A percentile compares a stretch with the other conserved stretches of the same genome.
Evolutionary conservation across 108 stramenopile species (phyloP).

Genomic region (Ochromonas danica): DNA sequence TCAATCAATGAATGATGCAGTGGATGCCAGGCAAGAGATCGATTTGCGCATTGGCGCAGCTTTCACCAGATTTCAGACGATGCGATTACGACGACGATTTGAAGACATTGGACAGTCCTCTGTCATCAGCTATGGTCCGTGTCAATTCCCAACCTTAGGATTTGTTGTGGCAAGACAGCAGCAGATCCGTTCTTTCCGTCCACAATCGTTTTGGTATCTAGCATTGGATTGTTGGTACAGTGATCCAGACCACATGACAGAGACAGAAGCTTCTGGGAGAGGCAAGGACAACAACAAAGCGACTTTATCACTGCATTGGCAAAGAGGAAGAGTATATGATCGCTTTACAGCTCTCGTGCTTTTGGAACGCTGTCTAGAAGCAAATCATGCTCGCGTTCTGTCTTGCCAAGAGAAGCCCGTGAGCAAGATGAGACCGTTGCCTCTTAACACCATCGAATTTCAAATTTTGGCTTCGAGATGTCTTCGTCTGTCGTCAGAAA

Average conservation of each 20-base stretch:
- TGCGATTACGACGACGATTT: slow-evolving; percentile 81
- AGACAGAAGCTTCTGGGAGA: too few species aligned
- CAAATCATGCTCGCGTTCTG: slow-evolving; percentile 68
- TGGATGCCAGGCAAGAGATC: slow-evolving; percentile 90
- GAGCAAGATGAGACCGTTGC: slow-evolving; percentile 82
- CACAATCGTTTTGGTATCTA: slow-evolving; percentile 86
- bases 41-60: slow-evolving; percentile 93
- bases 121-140: slow-evolving; percentile 89
- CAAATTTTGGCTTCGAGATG: slow-evolving; percentile 88
- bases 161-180: slow-evolving; percentile 91
- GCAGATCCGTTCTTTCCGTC: slow-evolving; percentile 85
- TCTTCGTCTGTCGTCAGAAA: slow-evolving; percentile 78
- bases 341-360: slow-evolving; percentile 64
- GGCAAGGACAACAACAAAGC: too few species aligned
- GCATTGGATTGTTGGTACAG: slow-evolving; percentile 69
- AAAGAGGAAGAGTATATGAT: slow-evolving; percentile 83
- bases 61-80: slow-evolving; percentile 90
- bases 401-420: slow-evolving; percentile 58
- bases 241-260: slow-evolving; percentile 66
- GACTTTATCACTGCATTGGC: slow-evolving; percentile 79
- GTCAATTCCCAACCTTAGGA: slow-evolving; percentile 94
- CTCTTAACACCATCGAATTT: slow-evolving; percentile 92
- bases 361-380: slow-evolving; percentile 81
- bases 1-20: slow-evolving; percentile 74
- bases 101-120: slow-evolving; percentile 75